A percentile compares a stretch with the other conserved stretches of the same genome.
These are phyloP conservation scores for Pythium folliculosum DNA, from an alignment of 352 stramenopile genomes.

Conservation along the genomic window DNA sequence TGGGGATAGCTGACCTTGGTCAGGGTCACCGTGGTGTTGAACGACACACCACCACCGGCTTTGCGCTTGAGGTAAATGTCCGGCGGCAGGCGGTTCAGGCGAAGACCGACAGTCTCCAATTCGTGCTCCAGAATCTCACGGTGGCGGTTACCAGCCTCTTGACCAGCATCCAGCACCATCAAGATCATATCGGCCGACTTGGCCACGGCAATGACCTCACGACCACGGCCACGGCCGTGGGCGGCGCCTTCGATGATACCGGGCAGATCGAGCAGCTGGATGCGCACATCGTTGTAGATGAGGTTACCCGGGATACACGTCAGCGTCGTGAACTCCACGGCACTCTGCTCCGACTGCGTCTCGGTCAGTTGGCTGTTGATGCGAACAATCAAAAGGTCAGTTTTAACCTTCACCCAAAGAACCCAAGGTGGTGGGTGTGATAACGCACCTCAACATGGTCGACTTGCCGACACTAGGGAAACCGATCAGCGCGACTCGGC, in stretches of 20 bases:
- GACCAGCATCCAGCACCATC: constrained; percentile 98
- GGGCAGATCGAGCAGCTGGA: constrained; percentile 99
- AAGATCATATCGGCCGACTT: constrained; percentile 99
- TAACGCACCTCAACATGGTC: constrained; percentile 72
- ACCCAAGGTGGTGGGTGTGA: neutral
- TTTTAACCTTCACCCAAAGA: neutral
- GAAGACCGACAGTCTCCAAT: constrained; percentile 97
- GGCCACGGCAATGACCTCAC: constrained; percentile 98
- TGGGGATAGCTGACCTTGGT: constrained; percentile 75
- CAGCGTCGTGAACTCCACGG: constrained; percentile 98
- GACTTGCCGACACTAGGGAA: constrained; percentile 91
- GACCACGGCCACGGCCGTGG: constrained; percentile 96
- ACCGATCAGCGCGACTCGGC: constrained; percentile 96
- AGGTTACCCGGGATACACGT: constrained; percentile 98
- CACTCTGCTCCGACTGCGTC: constrained; percentile 95
- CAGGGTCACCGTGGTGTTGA: constrained; percentile 95
- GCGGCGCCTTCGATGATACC: constrained; percentile 99
- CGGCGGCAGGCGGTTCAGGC: constrained; percentile 96
- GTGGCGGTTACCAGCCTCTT: constrained; percentile 96
- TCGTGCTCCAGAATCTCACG: constrained; percentile 98
- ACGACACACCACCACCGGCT: constrained; percentile 93
- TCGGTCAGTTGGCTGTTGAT: constrained; percentile 90
- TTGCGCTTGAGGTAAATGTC: constrained; percentile 98
- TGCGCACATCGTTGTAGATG: constrained; percentile 95
- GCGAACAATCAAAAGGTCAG: neutral